Evolutionary conservation across 805 yeast species (phyloP).

Genomic region (Myxozyma udenii): DNA sequence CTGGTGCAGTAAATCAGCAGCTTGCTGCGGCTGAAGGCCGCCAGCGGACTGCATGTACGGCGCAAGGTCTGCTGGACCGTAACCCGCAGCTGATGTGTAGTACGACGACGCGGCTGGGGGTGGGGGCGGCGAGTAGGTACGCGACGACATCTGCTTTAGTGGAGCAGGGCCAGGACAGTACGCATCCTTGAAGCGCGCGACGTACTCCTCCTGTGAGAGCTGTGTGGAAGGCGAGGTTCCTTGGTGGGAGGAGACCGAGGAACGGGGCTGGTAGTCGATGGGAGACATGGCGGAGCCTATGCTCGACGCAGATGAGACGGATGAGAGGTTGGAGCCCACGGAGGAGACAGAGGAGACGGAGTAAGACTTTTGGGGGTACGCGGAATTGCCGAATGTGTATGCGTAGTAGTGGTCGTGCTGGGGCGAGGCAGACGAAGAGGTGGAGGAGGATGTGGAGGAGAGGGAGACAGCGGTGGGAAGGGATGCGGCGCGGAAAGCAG

Average conservation of each 20-base stretch:
- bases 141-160: too few species aligned
- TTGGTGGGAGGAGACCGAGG: background rate
- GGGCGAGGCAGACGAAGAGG: background rate
- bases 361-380: conserved; percentile 4
- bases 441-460: background rate
- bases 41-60: background rate
- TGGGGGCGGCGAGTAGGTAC: conserved; percentile 12
- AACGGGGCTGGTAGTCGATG: conserved; percentile 15
- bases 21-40: background rate
- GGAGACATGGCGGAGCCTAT: conserved; percentile 9
- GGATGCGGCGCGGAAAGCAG: background rate
- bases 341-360: conserved; percentile 20
- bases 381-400: background rate
- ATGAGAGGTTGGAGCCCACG: conserved; percentile 1
- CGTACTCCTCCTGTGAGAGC: background rate
- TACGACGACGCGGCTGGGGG: conserved; percentile 14
- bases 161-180: conserved; percentile 1
- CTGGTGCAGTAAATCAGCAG: conserved; percentile 3
- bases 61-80: conserved; percentile 8
- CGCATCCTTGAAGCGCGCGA: background rate
- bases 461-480: background rate
- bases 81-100: conserved; percentile 15
- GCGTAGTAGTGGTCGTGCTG: background rate
- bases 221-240: conserved; percentile 1
- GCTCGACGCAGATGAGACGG: conserved; percentile 13